Conservation (phyloP, 768 basidiomycete species). For the Trametes sanguinea region DNA sequence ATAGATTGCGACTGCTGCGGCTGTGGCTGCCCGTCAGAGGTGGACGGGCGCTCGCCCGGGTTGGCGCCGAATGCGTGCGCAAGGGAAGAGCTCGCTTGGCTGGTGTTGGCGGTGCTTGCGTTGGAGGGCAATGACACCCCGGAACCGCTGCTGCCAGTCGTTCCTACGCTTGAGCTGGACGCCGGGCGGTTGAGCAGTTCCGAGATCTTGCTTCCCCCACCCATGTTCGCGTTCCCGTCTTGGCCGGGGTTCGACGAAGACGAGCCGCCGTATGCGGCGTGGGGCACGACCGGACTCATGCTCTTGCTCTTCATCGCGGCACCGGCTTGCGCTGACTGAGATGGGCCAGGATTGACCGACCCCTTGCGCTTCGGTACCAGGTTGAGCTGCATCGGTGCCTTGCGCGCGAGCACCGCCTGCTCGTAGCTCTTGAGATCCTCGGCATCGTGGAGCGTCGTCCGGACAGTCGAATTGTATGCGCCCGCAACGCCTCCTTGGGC, state of each 20-base stretch:
- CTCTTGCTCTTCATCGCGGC: conserved; percentile 24
- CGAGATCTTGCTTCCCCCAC: conserved; percentile 21
- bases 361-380: conserved; percentile 46
- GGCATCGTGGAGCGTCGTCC: conserved; percentile 37
- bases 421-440: conserved; percentile 76
- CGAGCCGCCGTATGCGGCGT: conserved; percentile 7
- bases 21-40: conserved; percentile 3
- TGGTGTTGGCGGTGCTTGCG: conserved; percentile 40
- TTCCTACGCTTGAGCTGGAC: conserved; percentile 36
- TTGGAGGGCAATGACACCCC: conserved; percentile 16
- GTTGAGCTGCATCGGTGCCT: conserved; percentile 59
- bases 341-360: conserved; percentile 22
- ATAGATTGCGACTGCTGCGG: conserved; percentile 4
- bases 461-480: conserved; percentile 30
- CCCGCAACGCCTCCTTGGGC: conserved; percentile 24
- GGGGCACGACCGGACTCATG: conserved; percentile 24
- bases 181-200: conserved; percentile 36
- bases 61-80: conserved; percentile 23
- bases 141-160: conserved; percentile 9
- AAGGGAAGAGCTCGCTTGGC: conserved; percentile 24
- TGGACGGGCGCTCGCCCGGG: background rate
- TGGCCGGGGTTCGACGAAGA: background rate
- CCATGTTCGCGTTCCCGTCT: background rate
- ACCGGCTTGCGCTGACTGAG: conserved; percentile 7
- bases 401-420: conserved; percentile 72